These are phyloP conservation scores for Helichrysum umbraculigerum DNA, from an alignment of 129 eudicot genomes.

Conservation along the genomic window DNA sequence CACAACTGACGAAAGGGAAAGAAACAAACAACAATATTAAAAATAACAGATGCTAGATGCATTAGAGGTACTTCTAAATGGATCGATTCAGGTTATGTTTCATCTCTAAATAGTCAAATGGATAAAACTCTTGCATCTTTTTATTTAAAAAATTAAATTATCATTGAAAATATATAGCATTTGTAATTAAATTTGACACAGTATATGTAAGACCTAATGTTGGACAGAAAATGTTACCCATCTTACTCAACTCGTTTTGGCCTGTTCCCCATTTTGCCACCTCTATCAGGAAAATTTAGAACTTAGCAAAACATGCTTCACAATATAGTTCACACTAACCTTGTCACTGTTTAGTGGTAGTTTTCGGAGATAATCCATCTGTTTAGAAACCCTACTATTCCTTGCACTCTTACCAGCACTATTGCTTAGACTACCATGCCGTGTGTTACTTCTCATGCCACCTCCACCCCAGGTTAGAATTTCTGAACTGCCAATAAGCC, in stretches of 20 bases:
- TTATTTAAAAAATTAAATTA: too few species aligned
- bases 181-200: background rate
- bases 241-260: background rate
- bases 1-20: background rate
- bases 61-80: background rate
- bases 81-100: background rate
- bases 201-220: background rate
- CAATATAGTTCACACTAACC: slow-evolving; percentile 41
- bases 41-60: background rate
- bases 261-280: background rate
- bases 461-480: slow-evolving; percentile 84
- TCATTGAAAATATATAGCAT: too few species aligned
- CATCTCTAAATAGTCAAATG: background rate
- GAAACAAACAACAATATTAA: background rate
- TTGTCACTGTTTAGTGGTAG: slow-evolving; percentile 48
- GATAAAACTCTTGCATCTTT: background rate
- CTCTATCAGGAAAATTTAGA: background rate
- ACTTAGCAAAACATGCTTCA: background rate
- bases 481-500: slow-evolving; percentile 33
- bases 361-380: slow-evolving; percentile 54
- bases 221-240: background rate
- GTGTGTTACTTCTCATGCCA: slow-evolving; percentile 69
- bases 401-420: slow-evolving; percentile 53
- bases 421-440: slow-evolving; percentile 62
- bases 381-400: slow-evolving; percentile 48